A percentile compares a stretch with the other conserved stretches of the same genome.
phyloP scores from a whole-genome alignment of 257 asterid genomes.

The Plantago major region DNA sequence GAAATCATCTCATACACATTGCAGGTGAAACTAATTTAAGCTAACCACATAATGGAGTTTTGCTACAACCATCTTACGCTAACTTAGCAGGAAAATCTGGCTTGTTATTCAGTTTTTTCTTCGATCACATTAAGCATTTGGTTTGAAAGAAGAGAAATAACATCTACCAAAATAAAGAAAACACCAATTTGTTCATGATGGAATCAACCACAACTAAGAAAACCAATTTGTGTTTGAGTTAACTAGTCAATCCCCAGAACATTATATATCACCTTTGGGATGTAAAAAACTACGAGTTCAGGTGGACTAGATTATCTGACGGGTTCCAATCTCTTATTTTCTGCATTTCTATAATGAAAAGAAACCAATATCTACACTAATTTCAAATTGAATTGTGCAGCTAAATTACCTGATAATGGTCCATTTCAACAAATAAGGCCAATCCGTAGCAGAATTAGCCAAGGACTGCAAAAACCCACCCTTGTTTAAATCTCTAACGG shows the following conservation, averaged over 20 bases:
- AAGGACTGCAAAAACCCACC: slow-evolving; percentile 84
- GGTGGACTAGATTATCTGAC: slow-evolving; percentile 3
- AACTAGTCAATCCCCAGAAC: slow-evolving; percentile 3
- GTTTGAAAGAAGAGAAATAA: slow-evolving; percentile 2
- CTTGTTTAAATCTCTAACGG: slow-evolving; percentile 66
- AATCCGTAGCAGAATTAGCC: slow-evolving; percentile 88
- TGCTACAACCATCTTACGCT: slow-evolving; percentile 5
- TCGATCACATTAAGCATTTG: slow-evolving; percentile 7
- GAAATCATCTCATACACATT: slow-evolving; percentile 12
- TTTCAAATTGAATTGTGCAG: slow-evolving; percentile 16
- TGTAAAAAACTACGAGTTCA: not conserved
- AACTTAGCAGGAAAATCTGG: too few species aligned
- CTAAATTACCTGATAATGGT: slow-evolving; percentile 77
- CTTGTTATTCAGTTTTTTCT: too few species aligned
- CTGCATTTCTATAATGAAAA: slow-evolving; percentile 2
- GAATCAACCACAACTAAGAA: slow-evolving; percentile 1
- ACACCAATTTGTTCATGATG: not conserved
- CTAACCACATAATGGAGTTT: not conserved
- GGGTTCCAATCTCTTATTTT: not conserved
- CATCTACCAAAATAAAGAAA: slow-evolving; percentile 12
- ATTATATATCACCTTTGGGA: not conserved
- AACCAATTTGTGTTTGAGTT: slow-evolving; percentile 4
- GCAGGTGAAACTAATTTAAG: not conserved
- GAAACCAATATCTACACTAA: slow-evolving; percentile 4
- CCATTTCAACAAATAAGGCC: slow-evolving; percentile 87